phyloP scores from a whole-genome alignment of 2,329 filamentous ascomycete species.

The Aspergillus sergii region DNA sequence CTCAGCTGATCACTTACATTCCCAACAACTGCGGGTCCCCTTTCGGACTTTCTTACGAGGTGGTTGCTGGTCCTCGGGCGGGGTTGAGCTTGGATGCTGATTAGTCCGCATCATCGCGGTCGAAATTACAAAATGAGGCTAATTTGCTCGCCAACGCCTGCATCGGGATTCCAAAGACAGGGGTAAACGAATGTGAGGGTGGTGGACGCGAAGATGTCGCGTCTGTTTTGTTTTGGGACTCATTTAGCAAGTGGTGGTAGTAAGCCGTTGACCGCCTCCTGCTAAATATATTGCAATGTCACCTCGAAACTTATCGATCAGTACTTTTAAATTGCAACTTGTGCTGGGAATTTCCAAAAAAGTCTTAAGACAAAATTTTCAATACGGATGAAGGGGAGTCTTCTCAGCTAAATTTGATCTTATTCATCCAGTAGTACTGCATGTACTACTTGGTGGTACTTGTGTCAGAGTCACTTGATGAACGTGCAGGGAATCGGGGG shows the following conservation, averaged over 20 bases:
- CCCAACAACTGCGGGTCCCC: background rate
- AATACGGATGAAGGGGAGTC: too few relatives aligned
- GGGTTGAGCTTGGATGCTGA: background rate
- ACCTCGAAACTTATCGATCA: too few relatives aligned
- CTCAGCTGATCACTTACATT: background rate
- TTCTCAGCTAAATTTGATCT: too few relatives aligned
- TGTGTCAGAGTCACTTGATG: too few relatives aligned
- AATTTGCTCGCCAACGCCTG: background rate
- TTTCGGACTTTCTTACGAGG: background rate
- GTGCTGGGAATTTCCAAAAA: too few relatives aligned
- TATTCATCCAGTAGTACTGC: too few relatives aligned
- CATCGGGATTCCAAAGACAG: fast-evolving
- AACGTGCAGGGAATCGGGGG: too few relatives aligned
- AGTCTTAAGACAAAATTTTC: too few relatives aligned
- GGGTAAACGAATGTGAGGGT: background rate
- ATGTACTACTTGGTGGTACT: too few relatives aligned
- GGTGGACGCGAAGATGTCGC: background rate
- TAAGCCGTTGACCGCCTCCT: background rate
- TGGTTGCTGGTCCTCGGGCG: background rate
- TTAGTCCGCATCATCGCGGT: background rate
- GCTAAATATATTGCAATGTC: too few relatives aligned
- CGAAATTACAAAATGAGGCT: background rate
- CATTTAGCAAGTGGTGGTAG: too few relatives aligned
- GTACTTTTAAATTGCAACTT: too few relatives aligned
- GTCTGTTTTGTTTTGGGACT: background rate